Base-by-base conservation (phyloP, 352 stramenopile genomes). In the Phytopythium ostracodes region DNA sequence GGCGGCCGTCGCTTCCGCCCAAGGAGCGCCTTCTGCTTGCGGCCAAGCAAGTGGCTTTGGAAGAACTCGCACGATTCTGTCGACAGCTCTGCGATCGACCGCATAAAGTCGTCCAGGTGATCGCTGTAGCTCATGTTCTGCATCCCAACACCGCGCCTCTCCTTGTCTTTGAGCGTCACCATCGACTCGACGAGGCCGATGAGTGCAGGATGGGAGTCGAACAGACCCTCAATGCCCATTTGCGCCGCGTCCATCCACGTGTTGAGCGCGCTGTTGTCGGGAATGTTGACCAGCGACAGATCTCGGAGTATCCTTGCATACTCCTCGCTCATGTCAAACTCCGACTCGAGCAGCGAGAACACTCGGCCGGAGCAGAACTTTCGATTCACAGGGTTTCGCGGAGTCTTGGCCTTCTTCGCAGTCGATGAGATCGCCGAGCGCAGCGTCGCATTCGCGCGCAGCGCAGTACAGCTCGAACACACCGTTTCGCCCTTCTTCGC, bases 81-180 rank as follows among this genome's bases (percentile, higher is more conserved):
- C 3, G 81, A 91, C 44, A 91, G 60, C 20, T 82, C 77, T 1
- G 72, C 71, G 2, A 94, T 58, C 11, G 77, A 73, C 11, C 72
- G 71, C 78, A 91, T 86, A 58, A 92, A 94, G 5, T 67, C 59
- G 62, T 94, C 81, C 17, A 94, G 66, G 25, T 76, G 70, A 33
- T 79, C 65, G 40, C 70, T 90, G 63, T 90, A 91, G 22, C 56
- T 72, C 85, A 94, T 94, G 63, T 94, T 94, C 66, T 94, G 85
- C 58, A 90, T 63, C 0, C 84, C 84, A 9, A 94, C 82, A 10
- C 84, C 82, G 27, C 84, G 84, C 4, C 76, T 68, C 53, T 92
- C 76, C 63, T 94, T 94, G 54, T 92, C 77, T 51, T 90, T 92
- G 14, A 88, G 65, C n/a, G 70, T 72, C 25, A 87, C 73, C 76